phyloP scores from a whole-genome alignment of 345 rosid genomes.

The Populus alba region DNA sequence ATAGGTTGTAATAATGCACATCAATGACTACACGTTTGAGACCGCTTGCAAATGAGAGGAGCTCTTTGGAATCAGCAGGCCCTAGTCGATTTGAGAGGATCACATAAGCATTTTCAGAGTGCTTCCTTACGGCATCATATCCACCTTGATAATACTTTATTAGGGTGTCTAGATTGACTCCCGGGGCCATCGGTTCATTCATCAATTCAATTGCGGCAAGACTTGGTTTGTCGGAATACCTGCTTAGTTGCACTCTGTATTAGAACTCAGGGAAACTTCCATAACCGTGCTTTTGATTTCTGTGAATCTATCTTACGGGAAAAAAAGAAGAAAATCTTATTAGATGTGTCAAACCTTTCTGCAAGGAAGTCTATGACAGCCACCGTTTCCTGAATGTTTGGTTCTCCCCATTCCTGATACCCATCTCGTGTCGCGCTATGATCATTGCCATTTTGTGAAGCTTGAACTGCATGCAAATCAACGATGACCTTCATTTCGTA shows the following conservation, averaged over 20 bases:
- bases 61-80: constrained; percentile 21
- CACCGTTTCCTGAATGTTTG: constrained; percentile 28
- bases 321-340: too few species aligned
- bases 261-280: neutral
- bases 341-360: constrained; percentile 1
- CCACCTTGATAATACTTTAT: constrained; percentile 32
- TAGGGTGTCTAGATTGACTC: constrained; percentile 19
- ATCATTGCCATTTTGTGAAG: constrained; percentile 33
- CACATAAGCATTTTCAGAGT: constrained; percentile 30
- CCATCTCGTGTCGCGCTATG: constrained; percentile 45
- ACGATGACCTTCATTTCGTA: constrained; percentile 31
- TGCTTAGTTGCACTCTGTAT: neutral
- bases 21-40: constrained; percentile 34
- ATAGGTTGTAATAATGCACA: constrained; percentile 40
- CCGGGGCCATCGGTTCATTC: constrained; percentile 40
- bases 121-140: constrained; percentile 35
- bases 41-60: constrained; percentile 23
- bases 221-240: neutral
- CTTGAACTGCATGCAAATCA: constrained; percentile 32
- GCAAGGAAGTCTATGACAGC: constrained; percentile 42
- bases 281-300: too few species aligned
- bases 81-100: constrained; percentile 37
- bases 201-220: constrained; percentile 38
- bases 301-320: too few species aligned
- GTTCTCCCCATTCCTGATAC: constrained; percentile 41